phyloP scores from a whole-genome alignment of 1,284 basidiomycete genomes.

The Cutaneotrichosporon cutaneum region DNA sequence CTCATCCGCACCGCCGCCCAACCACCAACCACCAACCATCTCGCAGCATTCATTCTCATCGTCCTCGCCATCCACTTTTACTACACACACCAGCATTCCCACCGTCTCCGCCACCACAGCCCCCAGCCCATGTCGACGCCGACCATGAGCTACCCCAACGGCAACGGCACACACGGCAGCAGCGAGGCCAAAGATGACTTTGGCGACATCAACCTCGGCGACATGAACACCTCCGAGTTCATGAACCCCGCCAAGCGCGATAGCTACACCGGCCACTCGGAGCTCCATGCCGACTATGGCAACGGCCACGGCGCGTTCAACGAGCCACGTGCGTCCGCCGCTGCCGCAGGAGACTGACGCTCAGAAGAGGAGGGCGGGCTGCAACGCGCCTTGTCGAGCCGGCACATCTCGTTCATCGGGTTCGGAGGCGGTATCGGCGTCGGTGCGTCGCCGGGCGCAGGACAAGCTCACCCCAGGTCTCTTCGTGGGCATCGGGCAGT shows the following conservation, averaged over 20 bases:
- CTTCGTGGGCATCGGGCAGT: slow-evolving; percentile 21
- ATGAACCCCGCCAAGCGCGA: not conserved
- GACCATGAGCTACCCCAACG: not conserved
- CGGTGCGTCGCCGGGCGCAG: not conserved
- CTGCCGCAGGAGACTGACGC: not conserved
- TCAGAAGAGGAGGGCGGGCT: not conserved
- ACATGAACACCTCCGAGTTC: slow-evolving; percentile 1
- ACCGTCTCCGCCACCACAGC: not conserved
- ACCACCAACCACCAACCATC: not conserved
- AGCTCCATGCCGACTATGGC: not conserved
- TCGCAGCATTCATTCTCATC: not conserved
- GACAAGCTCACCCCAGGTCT: slow-evolving; percentile 3
- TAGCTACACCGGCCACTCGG: not conserved
- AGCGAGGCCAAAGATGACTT: slow-evolving; percentile 5
- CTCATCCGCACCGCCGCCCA: no score
- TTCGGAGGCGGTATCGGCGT: slow-evolving; percentile 20
- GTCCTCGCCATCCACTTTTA: not conserved
- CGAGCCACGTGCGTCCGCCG: not conserved
- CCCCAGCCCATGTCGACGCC: not conserved
- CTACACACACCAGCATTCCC: not conserved
- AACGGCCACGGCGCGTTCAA: not conserved
- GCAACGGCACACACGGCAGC: not conserved
- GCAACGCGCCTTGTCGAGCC: not conserved
- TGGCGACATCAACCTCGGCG: slow-evolving; percentile 13
- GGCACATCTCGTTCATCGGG: slow-evolving; percentile 14